Evolutionary conservation across 768 basidiomycete genomes (phyloP).

Genomic region (Mycena leptocephala): DNA sequence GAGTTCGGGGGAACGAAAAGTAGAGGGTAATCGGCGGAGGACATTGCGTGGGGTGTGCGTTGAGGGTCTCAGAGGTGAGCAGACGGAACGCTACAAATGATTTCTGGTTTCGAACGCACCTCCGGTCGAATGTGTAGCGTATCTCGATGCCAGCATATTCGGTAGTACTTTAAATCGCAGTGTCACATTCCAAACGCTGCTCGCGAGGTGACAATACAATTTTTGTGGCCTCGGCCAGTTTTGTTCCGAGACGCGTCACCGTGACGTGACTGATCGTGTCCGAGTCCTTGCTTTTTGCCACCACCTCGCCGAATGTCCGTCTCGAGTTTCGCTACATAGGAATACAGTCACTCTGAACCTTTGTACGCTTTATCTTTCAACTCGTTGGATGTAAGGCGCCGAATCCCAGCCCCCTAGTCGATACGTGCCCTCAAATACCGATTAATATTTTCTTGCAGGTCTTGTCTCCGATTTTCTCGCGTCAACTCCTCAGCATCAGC

Average conservation of each 20-base stretch:
- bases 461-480: constrained; percentile 12
- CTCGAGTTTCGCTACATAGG: background rate
- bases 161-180: background rate
- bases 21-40: no score
- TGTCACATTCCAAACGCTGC: background rate
- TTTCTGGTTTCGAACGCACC: background rate
- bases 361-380: background rate
- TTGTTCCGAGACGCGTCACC: constrained; percentile 23
- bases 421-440: background rate
- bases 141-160: background rate
- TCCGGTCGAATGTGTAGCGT: background rate
- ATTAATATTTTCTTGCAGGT: constrained; percentile 5
- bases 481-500: background rate
- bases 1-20: no score
- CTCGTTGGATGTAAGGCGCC: background rate
- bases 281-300: constrained; percentile 3
- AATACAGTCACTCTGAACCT: constrained; percentile 2
- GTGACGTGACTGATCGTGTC: constrained; percentile 5
- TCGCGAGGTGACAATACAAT: constrained; percentile 39
- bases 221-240: constrained; percentile 41
- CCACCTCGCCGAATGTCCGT: background rate
- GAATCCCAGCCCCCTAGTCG: background rate
- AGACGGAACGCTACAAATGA: background rate
- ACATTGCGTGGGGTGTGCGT: no score
- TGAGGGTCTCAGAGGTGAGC: no score